Evolutionary conservation across 2,329 filamentous ascomycete species (phyloP).

Genomic region (Penicillium corylophilum): DNA sequence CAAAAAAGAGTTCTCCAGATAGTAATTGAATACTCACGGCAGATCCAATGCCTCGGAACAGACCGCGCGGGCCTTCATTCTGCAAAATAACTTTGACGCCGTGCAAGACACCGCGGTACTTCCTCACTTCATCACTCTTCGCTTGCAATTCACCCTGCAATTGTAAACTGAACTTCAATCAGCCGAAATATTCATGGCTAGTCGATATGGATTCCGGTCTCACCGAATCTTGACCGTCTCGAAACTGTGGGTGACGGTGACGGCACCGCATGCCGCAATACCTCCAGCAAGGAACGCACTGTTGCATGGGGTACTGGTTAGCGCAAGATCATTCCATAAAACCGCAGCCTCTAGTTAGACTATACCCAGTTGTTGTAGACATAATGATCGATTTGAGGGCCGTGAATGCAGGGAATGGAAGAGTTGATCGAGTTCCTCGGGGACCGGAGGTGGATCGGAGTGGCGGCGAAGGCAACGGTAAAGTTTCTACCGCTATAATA

Average conservation of each 20-base stretch:
- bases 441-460: constrained; percentile 21
- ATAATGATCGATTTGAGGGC: constrained; percentile 34
- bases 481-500: neutral
- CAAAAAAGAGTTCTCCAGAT: neutral
- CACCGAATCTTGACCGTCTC: constrained; percentile 98
- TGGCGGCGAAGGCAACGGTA: constrained; percentile 3
- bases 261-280: constrained; percentile 93
- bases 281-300: constrained; percentile 93
- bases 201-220: constrained; percentile 21
- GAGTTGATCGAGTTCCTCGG: constrained; percentile 8
- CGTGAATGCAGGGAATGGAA: neutral
- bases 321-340: constrained; percentile 1
- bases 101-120: constrained; percentile 90
- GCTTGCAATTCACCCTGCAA: constrained; percentile 91
- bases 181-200: constrained; percentile 4
- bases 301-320: constrained; percentile 7
- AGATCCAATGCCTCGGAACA: constrained; percentile 85
- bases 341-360: neutral
- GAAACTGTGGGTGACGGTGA: constrained; percentile 96
- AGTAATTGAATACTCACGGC: constrained; percentile 53
- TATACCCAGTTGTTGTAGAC: constrained; percentile 56
- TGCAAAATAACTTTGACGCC: constrained; percentile 85
- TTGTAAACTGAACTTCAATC: constrained; percentile 67
- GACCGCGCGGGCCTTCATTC: constrained; percentile 81
- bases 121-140: constrained; percentile 77